phyloP scores from a whole-genome alignment of 257 asterid genomes.

The Orobanche coerulescens region DNA sequence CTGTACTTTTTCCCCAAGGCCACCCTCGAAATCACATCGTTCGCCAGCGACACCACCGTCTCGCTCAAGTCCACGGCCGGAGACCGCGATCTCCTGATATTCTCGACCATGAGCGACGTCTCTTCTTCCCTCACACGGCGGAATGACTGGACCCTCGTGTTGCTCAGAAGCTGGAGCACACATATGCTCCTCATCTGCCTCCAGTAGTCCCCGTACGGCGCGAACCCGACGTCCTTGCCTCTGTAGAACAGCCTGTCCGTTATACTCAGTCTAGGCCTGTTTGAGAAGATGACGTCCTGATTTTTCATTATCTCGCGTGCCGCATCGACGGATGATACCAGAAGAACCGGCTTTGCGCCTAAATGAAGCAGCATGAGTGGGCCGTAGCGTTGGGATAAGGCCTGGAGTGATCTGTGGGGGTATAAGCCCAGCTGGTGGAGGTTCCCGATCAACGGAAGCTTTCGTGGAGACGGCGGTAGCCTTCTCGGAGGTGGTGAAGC shows the following conservation, averaged over 20 bases:
- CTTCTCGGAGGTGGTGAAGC: neutral
- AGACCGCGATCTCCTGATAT: neutral
- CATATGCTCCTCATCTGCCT: constrained; percentile 25
- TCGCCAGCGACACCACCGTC: too few relatives aligned
- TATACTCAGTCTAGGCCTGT: neutral
- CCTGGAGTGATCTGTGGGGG: neutral
- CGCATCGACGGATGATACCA: neutral
- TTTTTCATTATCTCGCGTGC: constrained; percentile 36
- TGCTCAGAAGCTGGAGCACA: constrained; percentile 38
- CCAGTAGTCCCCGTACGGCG: constrained; percentile 6
- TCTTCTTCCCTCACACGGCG: neutral
- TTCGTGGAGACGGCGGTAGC: neutral
- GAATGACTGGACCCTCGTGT: constrained; percentile 33
- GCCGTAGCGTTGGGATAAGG: neutral
- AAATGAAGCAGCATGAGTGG: neutral
- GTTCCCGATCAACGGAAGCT: neutral
- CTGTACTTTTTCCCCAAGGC: too few relatives aligned
- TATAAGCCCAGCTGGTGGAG: constrained; percentile 1
- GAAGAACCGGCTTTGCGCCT: neutral
- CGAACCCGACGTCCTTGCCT: too few relatives aligned
- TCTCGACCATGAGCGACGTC: neutral
- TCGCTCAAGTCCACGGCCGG: too few relatives aligned
- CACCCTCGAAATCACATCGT: too few relatives aligned
- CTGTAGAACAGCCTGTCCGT: constrained; percentile 31
- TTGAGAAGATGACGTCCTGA: constrained; percentile 28